Base-by-base conservation (phyloP, 805 yeast species). In the Komagataella phaffii region DNA sequence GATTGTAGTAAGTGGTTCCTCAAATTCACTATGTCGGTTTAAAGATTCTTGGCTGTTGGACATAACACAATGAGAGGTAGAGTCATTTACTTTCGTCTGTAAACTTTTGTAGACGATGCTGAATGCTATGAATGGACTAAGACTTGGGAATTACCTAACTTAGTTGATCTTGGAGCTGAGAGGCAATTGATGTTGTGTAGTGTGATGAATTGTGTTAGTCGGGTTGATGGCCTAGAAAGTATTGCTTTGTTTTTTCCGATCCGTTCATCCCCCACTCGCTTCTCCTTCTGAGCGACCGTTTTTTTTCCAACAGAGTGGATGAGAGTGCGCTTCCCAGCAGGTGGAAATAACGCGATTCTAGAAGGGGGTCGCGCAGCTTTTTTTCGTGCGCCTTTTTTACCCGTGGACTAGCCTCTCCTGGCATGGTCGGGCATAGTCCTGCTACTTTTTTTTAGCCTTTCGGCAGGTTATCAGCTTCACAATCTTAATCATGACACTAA, bases 21-120 rank as follows among this genome's bases (percentile, higher is more conserved):
- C 24, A 46, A n/a, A 46, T 17, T 17, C 46, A 21, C 46, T 51
- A 53, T 49, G 23, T 50, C 45, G 12, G 51, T 47, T 44, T 40
- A 19, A 51, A 43, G 40, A 17, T 19, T 17, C 24, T 47, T 24
- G 40, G 44, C 49, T 24, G 49, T 47, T 36, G 17, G 17, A n/a
- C 49, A 21, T 47, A 17, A 43, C 17, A 46, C 17, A 17, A 21
- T 24, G 17, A n/a, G n/a, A 44, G 21, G 24, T 24, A 12, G n/a
- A 46, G 24, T 21, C 30, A n/a, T 19, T 46, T 30, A 30, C 40
- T 30, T 30, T 30, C 40, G 40, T 30, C 40, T 30, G n/a, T 8
- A 30, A 21, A 30, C 6, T 30, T 14, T 10, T 30, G 40, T 30
- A 30, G 40, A 30, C 40, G 40, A 30, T 30, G 40, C 40, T 30